Evolutionary conservation across 257 asterid species (phyloP).

Genomic region (Coffea canephora): DNA sequence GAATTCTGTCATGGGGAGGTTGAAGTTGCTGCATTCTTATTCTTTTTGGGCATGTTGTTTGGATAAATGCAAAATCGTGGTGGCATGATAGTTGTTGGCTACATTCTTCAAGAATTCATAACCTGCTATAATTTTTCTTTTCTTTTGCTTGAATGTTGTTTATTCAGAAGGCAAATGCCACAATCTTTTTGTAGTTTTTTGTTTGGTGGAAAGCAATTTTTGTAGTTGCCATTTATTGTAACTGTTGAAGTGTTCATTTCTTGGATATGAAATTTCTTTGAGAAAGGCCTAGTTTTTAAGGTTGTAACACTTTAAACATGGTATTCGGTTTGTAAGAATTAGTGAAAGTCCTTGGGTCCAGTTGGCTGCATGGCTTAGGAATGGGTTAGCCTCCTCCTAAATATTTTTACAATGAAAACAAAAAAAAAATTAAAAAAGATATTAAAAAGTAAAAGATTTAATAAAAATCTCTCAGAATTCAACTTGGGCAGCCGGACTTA

Average conservation of each 20-base stretch:
- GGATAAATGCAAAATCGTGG: background rate
- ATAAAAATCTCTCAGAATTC: background rate
- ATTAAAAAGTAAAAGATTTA: background rate
- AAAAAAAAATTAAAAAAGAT: too few species aligned
- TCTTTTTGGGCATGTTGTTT: slow-evolving; percentile 9
- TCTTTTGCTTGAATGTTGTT: background rate
- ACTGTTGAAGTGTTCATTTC: background rate
- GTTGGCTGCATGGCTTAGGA: too few species aligned
- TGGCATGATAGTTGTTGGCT: too few species aligned
- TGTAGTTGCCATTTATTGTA: background rate
- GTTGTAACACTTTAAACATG: too few species aligned
- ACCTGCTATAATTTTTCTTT: background rate
- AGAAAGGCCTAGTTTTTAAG: too few species aligned
- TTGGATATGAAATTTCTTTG: background rate
- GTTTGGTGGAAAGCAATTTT: too few species aligned
- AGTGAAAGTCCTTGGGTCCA: too few species aligned
- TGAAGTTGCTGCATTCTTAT: too few species aligned
- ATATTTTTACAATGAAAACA: too few species aligned
- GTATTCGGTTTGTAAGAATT: too few species aligned
- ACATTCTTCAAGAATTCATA: background rate
- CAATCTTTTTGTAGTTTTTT: background rate
- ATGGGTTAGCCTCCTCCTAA: background rate
- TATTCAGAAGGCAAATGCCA: background rate
- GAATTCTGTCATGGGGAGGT: background rate
- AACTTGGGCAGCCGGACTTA: background rate